phyloP scores from a whole-genome alignment of 2,329 filamentous ascomycete species.

The Hyphodiscus sp. region DNA sequence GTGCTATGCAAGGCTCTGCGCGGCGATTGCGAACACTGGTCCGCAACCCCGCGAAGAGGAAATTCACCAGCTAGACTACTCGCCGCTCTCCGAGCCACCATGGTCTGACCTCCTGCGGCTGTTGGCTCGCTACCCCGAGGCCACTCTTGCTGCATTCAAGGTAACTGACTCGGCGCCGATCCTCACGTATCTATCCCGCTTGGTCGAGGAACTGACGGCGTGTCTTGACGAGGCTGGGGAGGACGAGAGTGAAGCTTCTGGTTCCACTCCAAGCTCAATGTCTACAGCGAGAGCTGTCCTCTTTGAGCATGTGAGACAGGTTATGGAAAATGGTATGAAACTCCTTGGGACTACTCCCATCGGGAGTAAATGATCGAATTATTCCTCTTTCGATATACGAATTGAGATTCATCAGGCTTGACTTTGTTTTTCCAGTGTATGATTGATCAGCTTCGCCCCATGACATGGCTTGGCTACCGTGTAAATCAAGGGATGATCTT shows the following conservation, averaged over 20 bases:
- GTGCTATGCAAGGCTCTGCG: constrained; percentile 53
- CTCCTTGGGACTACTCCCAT: constrained; percentile 4
- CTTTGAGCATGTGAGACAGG: constrained; percentile 1
- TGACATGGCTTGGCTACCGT: neutral
- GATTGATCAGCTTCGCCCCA: no score
- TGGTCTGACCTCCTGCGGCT: constrained; percentile 4
- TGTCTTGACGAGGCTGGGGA: constrained; percentile 5
- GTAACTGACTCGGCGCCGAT: neutral
- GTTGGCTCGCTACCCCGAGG: constrained; percentile 2
- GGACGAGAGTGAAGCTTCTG: neutral
- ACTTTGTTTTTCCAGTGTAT: no score
- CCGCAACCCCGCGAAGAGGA: neutral
- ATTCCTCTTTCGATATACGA: neutral
- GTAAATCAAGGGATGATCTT: no score
- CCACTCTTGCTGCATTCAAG: constrained; percentile 2
- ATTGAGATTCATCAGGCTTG: neutral
- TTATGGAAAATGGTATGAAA: constrained; percentile 8
- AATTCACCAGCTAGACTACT: constrained; percentile 2
- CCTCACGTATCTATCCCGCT: constrained; percentile 2
- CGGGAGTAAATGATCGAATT: neutral
- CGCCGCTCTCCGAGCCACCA: neutral
- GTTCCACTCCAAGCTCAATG: neutral
- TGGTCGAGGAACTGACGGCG: neutral
- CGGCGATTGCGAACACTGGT: constrained; percentile 15
- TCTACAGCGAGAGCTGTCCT: constrained; percentile 2